Conservation (phyloP, 768 basidiomycete genomes). For the Candolleomyces aberdarensis region DNA sequence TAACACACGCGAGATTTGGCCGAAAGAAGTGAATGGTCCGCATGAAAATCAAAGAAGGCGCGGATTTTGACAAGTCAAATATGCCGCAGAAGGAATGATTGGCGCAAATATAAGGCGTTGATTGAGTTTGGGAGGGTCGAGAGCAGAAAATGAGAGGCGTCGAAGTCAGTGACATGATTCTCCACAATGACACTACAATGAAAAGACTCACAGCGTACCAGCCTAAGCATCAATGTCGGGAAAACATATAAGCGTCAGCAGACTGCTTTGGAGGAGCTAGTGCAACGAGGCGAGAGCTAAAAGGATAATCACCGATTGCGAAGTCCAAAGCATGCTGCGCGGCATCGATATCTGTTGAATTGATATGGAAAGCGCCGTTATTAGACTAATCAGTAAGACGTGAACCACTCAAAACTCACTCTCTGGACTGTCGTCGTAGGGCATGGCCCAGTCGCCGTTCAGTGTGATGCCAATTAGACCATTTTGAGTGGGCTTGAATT, state of each 20-base stretch:
- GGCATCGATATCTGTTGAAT: conserved; percentile 53
- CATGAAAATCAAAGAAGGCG: not conserved
- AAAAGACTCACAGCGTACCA: conserved; percentile 52
- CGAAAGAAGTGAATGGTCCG: conserved; percentile 1
- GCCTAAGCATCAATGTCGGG: conserved; percentile 34
- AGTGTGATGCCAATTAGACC: conserved; percentile 79
- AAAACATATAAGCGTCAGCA: conserved; percentile 18
- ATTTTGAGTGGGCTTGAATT: conserved; percentile 59
- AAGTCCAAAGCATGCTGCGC: conserved; percentile 73
- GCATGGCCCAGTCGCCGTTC: conserved; percentile 74
- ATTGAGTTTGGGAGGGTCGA: not conserved
- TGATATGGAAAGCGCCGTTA: not conserved
- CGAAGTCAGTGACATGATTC: conserved; percentile 11
- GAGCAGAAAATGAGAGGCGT: not conserved
- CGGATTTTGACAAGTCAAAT: not conserved
- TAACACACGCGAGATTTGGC: conserved; percentile 1
- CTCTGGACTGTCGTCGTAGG: conserved; percentile 64
- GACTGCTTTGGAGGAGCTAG: conserved; percentile 11
- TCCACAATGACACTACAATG: not conserved
- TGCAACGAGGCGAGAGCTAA: conserved; percentile 17
- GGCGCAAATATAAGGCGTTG: not conserved
- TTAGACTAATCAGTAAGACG: not conserved
- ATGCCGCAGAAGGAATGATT: not conserved
- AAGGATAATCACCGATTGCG: conserved; percentile 51
- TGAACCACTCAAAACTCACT: conserved; percentile 41